These are phyloP conservation scores for Penicillium soppii DNA, from an alignment of 495 filamentous ascomycete species.

Conservation along the genomic window DNA sequence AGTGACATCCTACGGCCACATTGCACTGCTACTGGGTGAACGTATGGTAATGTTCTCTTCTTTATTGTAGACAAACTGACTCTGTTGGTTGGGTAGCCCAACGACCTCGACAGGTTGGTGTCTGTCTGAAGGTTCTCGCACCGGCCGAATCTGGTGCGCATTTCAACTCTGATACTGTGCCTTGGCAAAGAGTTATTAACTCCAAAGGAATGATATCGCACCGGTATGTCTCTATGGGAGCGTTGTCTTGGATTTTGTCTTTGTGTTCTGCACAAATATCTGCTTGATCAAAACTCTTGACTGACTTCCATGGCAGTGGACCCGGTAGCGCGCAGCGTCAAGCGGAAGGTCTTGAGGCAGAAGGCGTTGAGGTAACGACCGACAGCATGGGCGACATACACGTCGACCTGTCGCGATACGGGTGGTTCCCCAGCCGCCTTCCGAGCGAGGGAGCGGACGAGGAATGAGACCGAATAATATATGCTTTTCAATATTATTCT, in stretches of 20 bases:
- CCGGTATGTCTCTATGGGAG: constrained; percentile 51
- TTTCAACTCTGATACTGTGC: constrained; percentile 76
- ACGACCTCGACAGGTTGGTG: constrained; percentile 78
- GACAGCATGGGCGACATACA: constrained; percentile 68
- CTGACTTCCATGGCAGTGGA: constrained; percentile 46
- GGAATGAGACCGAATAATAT: not conserved
- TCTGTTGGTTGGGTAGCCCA: constrained; percentile 45
- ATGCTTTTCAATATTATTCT: not conserved
- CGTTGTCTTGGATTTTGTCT: not conserved
- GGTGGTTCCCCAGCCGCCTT: constrained; percentile 69
- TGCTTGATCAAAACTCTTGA: not conserved
- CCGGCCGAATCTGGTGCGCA: constrained; percentile 33
- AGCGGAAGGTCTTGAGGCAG: constrained; percentile 60
- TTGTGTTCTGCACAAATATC: not conserved
- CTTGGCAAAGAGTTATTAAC: constrained; percentile 94
- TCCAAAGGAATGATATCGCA: constrained; percentile 81
- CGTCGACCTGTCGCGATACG: constrained; percentile 65
- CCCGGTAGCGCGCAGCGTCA: constrained; percentile 68
- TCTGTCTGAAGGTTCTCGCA: constrained; percentile 84
- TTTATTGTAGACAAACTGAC: not conserved
- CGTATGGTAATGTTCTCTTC: constrained; percentile 46
- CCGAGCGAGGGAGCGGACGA: constrained; percentile 35
- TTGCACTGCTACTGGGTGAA: constrained; percentile 74
- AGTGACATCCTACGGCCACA: constrained; percentile 89
- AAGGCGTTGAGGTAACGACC: constrained; percentile 66